These are phyloP conservation scores for Penicillium paradoxum DNA, from an alignment of 495 filamentous ascomycete species.

Conservation along the genomic window DNA sequence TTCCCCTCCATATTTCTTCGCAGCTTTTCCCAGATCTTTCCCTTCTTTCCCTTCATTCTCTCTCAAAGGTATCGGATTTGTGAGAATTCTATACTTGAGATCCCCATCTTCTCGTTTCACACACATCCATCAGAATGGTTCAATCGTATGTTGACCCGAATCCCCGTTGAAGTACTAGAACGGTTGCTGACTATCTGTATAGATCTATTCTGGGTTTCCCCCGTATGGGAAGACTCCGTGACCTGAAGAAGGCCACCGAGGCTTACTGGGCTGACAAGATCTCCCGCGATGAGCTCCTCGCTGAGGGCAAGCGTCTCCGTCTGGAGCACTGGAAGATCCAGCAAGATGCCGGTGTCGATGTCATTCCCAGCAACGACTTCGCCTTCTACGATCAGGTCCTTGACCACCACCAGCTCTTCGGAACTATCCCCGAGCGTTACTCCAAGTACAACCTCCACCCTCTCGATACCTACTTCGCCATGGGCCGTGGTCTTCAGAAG, in stretches of 20 bases:
- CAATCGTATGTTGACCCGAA: constrained; percentile 55
- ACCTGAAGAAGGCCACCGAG: constrained; percentile 99
- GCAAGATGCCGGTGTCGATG: constrained; percentile 92
- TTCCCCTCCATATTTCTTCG: constrained; percentile 31
- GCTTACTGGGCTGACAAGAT: constrained; percentile 95
- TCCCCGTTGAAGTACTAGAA: constrained; percentile 22
- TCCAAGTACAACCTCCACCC: constrained; percentile 74
- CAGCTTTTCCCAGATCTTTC: constrained; percentile 18
- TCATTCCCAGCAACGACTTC: constrained; percentile 99
- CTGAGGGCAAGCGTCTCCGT: constrained; percentile 94
- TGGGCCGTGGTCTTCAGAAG: constrained; percentile 97
- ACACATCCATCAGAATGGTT: constrained; percentile 63
- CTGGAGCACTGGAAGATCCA: constrained; percentile 98
- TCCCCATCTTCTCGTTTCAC: constrained; percentile 19
- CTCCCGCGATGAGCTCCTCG: constrained; percentile 77
- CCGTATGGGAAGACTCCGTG: constrained; percentile 95
- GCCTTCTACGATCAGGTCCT: constrained; percentile 98
- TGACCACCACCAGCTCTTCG: constrained; percentile 98
- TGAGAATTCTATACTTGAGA: constrained; percentile 17
- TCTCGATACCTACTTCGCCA: constrained; percentile 97
- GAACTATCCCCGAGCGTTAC: constrained; percentile 87
- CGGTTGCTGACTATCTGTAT: constrained; percentile 12
- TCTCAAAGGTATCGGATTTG: constrained; percentile 24
- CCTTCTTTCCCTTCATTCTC: constrained; percentile 16
- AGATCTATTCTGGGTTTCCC: constrained; percentile 73